Evolutionary conservation across 208 protist genomes (phyloP), one percentile per base, ranked within the genome.

Genomic region (Acanthamoeba royreba): DNA sequence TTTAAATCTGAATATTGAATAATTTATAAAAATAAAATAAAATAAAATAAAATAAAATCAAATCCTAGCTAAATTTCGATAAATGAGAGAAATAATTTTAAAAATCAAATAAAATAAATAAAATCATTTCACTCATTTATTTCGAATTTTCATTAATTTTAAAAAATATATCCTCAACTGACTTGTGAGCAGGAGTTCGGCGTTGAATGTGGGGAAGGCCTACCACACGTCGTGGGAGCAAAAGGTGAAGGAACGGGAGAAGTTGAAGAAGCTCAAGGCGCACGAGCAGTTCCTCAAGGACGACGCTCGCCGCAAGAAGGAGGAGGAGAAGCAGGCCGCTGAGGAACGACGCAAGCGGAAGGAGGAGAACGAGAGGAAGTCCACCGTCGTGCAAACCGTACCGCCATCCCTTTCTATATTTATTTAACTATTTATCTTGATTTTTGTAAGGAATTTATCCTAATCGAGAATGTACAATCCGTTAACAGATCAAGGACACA

Each of bases 361-460:
- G 72, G 72, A 83, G 72, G 72, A 83, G 42, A 83, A 83, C 72
- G 8, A 22, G n/a, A 83, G 49, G 72, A 83, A 49, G 72, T 83
- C 72, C 42, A 83, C 72, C 72, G 72, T 83, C n/a, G 72, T 83
- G 11, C 72, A 83, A 31, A 49, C n/a, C 42, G 72, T 83, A 47
- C 72, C n/a, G 13, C 5, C 5, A 25, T 28, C 58, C 58, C 9
- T 49, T 49, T 81, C 28, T 1, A 42, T 0, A n/a, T 4, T 49
- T 7, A 45, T 7, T 49, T 11, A 49, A 22, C 19, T 28, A 1
- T 22, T 17, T 2, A 28, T 35, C 5, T 42, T 15, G 38, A 49
- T 11, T 81, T 3, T 40, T 45, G 66, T 45, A 38, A 8, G 17
- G n/a, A 35, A 28, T 19, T 45, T 13, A 35, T 46, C 17, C 66